A percentile compares a stretch with the other conserved stretches of the same genome.
Evolutionary conservation across 1,284 basidiomycete genomes (phyloP).

Genomic region (Cystobasidium pallidum): DNA sequence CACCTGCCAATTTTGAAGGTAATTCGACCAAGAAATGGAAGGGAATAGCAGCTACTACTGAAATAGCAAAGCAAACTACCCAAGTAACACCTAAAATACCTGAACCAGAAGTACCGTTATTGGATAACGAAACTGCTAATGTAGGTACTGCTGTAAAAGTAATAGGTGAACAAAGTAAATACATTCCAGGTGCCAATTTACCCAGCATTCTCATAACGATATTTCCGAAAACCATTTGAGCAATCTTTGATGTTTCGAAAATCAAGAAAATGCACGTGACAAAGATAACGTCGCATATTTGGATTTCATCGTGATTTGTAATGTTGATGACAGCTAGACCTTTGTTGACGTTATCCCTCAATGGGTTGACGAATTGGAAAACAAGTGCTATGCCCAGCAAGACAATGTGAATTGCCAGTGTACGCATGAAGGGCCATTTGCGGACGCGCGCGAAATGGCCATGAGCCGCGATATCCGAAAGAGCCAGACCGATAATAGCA

Average conservation of each 20-base stretch:
- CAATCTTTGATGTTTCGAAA: slow-evolving; percentile 54
- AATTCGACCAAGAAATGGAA: slow-evolving; percentile 55
- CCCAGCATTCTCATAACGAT: slow-evolving; percentile 54
- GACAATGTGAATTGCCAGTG: slow-evolving; percentile 51
- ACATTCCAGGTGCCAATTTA: slow-evolving; percentile 54
- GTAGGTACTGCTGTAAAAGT: slow-evolving; percentile 54
- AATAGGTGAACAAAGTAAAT: slow-evolving; percentile 53
- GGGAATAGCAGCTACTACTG: slow-evolving; percentile 50
- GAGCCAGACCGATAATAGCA: slow-evolving; percentile 52
- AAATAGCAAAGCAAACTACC: slow-evolving; percentile 52
- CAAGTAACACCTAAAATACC: slow-evolving; percentile 52
- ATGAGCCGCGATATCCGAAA: slow-evolving; percentile 55
- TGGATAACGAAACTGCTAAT: slow-evolving; percentile 52
- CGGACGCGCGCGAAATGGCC: slow-evolving; percentile 54
- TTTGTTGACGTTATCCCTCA: slow-evolving; percentile 55
- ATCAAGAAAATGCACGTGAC: slow-evolving; percentile 52
- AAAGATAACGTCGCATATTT: slow-evolving; percentile 54
- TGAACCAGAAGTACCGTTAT: slow-evolving; percentile 50
- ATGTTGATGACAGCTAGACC: slow-evolving; percentile 54
- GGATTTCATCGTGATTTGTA: slow-evolving; percentile 52
- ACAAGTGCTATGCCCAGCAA: slow-evolving; percentile 52
- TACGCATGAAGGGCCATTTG: slow-evolving; percentile 51
- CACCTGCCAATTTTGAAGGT: slow-evolving; percentile 54
- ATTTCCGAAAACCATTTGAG: slow-evolving; percentile 54
- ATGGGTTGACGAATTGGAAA: slow-evolving; percentile 52